Evolutionary conservation across 495 filamentous ascomycete genomes (phyloP).

Genomic region (Tirmania nivea): DNA sequence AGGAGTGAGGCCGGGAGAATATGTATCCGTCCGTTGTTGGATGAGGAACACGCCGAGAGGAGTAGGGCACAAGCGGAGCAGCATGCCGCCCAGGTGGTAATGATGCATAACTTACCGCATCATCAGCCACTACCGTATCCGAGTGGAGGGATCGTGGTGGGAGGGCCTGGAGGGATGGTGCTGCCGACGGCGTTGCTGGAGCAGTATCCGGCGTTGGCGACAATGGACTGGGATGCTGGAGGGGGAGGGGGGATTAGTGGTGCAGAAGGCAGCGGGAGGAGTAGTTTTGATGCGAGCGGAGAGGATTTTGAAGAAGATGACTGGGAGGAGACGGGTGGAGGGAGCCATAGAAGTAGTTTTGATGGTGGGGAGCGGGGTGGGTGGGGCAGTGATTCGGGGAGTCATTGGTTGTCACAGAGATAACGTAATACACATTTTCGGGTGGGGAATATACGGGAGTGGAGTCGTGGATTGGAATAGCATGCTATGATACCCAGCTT

Average conservation of each 20-base stretch:
- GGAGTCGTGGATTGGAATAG: too few species aligned
- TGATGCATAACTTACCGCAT: conserved; percentile 29
- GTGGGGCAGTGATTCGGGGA: conserved; percentile 4
- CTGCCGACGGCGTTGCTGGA: conserved; percentile 71
- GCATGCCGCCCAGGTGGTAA: conserved; percentile 41
- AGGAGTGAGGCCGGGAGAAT: conserved; percentile 83
- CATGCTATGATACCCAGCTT: too few species aligned
- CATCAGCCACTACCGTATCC: conserved; percentile 25
- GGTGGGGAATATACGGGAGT: too few species aligned
- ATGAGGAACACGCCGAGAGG: conserved; percentile 66
- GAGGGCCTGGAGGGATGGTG: conserved; percentile 36
- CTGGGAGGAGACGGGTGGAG: conserved; percentile 17
- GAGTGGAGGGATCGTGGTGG: conserved; percentile 26
- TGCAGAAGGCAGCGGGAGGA: conserved; percentile 26
- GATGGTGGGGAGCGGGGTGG: conserved; percentile 23
- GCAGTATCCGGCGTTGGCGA: conserved; percentile 77
- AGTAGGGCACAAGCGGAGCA: conserved; percentile 19
- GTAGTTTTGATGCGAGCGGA: conserved; percentile 49
- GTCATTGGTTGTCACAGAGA: background rate
- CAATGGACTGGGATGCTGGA: conserved; percentile 44
- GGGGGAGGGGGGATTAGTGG: conserved; percentile 18
- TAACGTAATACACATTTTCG: too few species aligned
- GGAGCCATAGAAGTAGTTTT: conserved; percentile 12
- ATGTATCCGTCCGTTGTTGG: conserved; percentile 85
- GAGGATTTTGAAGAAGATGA: conserved; percentile 85